Base-by-base conservation (phyloP, 1,139 yeast genomes). In the Pichia sp. region DNA sequence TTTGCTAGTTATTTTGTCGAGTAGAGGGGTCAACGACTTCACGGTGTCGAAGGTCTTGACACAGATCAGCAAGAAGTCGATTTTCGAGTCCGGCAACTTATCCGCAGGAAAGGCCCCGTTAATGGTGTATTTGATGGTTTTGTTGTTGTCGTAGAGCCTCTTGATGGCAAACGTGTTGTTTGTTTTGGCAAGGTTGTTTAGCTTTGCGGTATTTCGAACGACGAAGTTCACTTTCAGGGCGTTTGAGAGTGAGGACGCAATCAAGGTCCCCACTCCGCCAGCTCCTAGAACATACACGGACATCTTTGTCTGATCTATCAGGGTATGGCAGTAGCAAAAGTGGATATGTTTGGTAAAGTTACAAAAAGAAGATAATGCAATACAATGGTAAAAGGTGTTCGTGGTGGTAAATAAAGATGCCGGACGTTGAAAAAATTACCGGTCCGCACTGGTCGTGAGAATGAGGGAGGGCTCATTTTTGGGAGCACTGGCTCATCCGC, bases 21-120 rank as follows among this genome's bases (percentile, higher is more conserved):
- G 31, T 19, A 68, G 45, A 8, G 69, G 69, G 1, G 42, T 52
- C 23, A 69, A 23, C 0, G 71, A 62, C 19, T 54, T 46, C 10
- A 67, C 60, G 0, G 70, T 68, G 49, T 66, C 69, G 46, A 67
- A 66, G 0, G 70, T 65, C 59, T 69, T 69, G n/a, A 68, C 70
- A 40, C 65, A 54, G 4, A 69, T 63, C n/a, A 69, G 59, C 41
- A 68, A 55, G 45, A 62, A 64, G n/a, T 61, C 63, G 34, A 68
- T 66, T 4, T 47, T 46, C 1, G 54, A 44, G 29, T 63, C 66
- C 1, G 59, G 57, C 5, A 63, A 49, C 1, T 50, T 34, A n/a
- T 62, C 61, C 3, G 56, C 57, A 30, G 45, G 40, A 6, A 53
- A 57, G 1, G 61, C 65, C 1, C 60, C 58, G 32, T 59, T 54